phyloP scores from a whole-genome alignment of 805 yeast species.

The Yarrowia sp. region DNA sequence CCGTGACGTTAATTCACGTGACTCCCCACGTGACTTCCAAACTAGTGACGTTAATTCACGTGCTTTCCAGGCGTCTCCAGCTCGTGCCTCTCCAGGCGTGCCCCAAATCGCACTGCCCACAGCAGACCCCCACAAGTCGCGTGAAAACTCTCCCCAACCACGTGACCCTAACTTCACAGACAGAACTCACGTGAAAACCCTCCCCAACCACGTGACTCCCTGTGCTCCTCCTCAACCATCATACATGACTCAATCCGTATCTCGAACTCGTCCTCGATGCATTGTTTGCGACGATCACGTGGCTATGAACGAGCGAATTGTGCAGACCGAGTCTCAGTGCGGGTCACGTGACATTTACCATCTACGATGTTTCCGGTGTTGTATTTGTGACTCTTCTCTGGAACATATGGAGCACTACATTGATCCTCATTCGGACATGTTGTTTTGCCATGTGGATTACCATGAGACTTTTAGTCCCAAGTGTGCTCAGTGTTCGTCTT shows the following conservation, averaged over 20 bases:
- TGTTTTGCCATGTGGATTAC: constrained; percentile 39
- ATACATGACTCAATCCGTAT: neutral
- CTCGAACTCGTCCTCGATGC: constrained; percentile 24
- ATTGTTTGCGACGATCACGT: constrained; percentile 38
- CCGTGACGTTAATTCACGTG: neutral
- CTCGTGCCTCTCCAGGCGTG: no score
- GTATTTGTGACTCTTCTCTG: constrained; percentile 29
- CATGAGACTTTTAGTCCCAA: constrained; percentile 36
- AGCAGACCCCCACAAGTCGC: neutral
- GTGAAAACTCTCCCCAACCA: neutral
- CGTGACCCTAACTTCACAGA: neutral
- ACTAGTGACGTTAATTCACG: neutral
- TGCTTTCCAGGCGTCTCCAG: neutral
- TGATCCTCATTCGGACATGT: constrained; percentile 18
- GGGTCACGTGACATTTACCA: constrained; percentile 31
- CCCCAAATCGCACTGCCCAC: neutral
- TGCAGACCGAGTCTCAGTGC: constrained; percentile 24
- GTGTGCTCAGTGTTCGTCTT: constrained; percentile 35
- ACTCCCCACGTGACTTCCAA: neutral
- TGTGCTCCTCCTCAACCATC: constrained; percentile 15
- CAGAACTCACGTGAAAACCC: neutral
- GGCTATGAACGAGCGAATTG: constrained; percentile 29
- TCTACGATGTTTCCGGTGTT: constrained; percentile 31
- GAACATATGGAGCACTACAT: constrained; percentile 33
- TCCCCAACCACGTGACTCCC: constrained; percentile 1